Conservation (phyloP, 495 filamentous ascomycete species). For the Xylaria flabelliformis region DNA sequence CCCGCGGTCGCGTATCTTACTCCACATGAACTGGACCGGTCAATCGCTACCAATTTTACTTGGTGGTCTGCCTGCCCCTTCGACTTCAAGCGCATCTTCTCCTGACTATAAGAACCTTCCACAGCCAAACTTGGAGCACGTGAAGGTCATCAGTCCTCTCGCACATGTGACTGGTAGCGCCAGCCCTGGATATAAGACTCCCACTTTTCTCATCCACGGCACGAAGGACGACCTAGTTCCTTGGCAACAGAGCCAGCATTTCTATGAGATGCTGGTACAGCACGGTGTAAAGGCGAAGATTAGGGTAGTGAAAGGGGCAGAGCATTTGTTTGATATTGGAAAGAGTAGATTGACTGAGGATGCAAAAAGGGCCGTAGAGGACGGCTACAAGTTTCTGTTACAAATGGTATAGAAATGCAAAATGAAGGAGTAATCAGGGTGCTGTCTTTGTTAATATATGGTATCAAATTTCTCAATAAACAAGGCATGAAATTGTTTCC, state of each 20-base stretch:
- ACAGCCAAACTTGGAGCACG: constrained; percentile 26
- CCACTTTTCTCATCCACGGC: constrained; percentile 57
- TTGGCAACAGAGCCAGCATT: neutral
- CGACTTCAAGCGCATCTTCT: neutral
- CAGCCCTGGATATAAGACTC: constrained; percentile 40
- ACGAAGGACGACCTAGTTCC: constrained; percentile 54
- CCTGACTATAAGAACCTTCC: neutral
- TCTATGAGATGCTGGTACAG: no score
- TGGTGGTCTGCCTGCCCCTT: constrained; percentile 20
- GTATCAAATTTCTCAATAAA: no score
- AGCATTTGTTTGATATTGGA: no score
- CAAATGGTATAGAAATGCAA: no score
- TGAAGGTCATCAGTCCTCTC: constrained; percentile 42
- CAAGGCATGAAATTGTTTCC: no score
- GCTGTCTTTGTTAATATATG: no score
- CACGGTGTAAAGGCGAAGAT: no score
- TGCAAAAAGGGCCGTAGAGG: no score
- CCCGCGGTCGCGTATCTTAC: neutral
- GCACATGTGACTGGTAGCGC: constrained; percentile 44
- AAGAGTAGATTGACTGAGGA: no score
- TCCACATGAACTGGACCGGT: constrained; percentile 55
- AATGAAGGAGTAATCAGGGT: no score
- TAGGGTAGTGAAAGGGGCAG: no score
- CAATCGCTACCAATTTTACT: constrained; percentile 51
- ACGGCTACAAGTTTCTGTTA: no score